phyloP scores from a whole-genome alignment of 2,329 filamentous ascomycete species.

The Paecilomyces sp. region DNA sequence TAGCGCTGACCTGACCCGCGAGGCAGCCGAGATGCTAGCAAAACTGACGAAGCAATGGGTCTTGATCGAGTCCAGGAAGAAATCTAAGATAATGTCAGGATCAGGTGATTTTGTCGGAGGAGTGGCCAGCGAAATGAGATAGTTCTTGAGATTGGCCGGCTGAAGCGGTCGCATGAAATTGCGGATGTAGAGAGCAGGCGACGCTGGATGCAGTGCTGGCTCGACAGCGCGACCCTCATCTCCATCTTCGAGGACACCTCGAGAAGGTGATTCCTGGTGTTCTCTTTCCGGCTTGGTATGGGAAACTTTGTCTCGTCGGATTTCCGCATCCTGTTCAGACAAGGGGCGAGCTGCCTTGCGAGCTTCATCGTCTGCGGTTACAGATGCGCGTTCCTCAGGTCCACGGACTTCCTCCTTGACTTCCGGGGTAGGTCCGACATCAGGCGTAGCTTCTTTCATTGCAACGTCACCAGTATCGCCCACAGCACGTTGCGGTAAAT shows the following conservation, averaged over 20 bases:
- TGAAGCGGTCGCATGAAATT: constrained; percentile 85
- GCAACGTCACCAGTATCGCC: not conserved
- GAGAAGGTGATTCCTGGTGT: constrained; percentile 18
- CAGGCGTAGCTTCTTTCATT: not conserved
- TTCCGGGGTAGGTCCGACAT: constrained; percentile 1
- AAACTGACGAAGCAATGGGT: constrained; percentile 83
- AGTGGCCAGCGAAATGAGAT: constrained; percentile 64
- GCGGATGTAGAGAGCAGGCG: constrained; percentile 76
- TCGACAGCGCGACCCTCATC: constrained; percentile 32
- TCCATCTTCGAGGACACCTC: constrained; percentile 24
- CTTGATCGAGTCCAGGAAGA: constrained; percentile 77
- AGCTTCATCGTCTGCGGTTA: constrained; percentile 12
- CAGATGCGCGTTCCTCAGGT: constrained; percentile 5
- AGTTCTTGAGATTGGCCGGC: constrained; percentile 55
- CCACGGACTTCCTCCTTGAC: constrained; percentile 7
- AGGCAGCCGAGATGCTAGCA: constrained; percentile 60
- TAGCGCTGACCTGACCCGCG: constrained; percentile 65
- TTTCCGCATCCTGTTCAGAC: constrained; percentile 34
- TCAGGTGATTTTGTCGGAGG: constrained; percentile 46
- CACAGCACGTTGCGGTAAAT: not conserved
- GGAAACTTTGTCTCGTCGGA: constrained; percentile 43
- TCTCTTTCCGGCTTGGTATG: constrained; percentile 16
- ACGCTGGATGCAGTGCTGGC: constrained; percentile 64
- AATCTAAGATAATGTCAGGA: constrained; percentile 53
- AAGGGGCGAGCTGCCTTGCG: constrained; percentile 4